phyloP scores from a whole-genome alignment of 2,329 filamentous ascomycete species.

The Drechslerella dactyloides region DNA sequence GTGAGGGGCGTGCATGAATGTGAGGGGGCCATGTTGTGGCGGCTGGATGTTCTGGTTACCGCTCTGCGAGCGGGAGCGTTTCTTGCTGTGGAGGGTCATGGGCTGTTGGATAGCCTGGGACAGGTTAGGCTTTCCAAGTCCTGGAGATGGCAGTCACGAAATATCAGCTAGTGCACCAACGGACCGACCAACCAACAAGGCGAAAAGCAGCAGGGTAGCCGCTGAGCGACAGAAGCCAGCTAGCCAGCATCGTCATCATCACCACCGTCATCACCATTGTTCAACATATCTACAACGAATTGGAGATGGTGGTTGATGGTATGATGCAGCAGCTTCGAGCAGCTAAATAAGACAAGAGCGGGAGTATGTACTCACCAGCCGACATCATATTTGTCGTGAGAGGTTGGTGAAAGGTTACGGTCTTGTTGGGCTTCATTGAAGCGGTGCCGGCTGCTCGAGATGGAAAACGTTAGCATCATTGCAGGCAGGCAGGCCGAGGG shows the following conservation, averaged over 20 bases:
- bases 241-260: background rate
- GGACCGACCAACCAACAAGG: background rate
- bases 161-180: background rate
- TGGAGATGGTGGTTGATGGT: no score
- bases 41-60: slow-evolving; percentile 32
- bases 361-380: slow-evolving; percentile 31
- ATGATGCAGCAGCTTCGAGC: no score
- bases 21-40: slow-evolving; percentile 36
- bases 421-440: slow-evolving; percentile 38
- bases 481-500: background rate
- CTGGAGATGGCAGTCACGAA: slow-evolving; percentile 14
- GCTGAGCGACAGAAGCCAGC: background rate
- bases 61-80: slow-evolving; percentile 30
- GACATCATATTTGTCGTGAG: slow-evolving; percentile 48
- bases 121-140: slow-evolving; percentile 33
- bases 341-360: no score
- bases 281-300: no score
- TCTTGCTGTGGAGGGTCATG: slow-evolving; percentile 32
- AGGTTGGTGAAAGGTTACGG: slow-evolving; percentile 47
- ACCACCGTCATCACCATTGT: background rate
- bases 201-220: background rate
- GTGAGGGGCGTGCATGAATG: slow-evolving; percentile 25
- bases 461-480: slow-evolving; percentile 12
- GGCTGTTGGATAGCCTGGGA: slow-evolving; percentile 30
- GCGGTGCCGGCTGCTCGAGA: slow-evolving; percentile 33